phyloP scores from a whole-genome alignment of 2,329 filamentous ascomycete species.

The Torrubiellomyces zombiae region DNA sequence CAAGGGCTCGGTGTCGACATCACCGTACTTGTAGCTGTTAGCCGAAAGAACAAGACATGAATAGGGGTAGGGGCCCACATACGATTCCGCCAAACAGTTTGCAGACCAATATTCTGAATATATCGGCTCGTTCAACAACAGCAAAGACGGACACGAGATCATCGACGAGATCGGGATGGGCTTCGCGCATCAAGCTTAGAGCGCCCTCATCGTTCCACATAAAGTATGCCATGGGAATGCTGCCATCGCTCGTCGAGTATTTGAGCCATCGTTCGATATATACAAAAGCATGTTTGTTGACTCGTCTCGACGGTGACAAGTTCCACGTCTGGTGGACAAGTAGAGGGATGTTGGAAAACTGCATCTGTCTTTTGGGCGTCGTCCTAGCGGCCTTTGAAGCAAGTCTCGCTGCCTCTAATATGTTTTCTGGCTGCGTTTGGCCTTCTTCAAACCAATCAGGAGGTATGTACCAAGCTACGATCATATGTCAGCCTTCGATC shows the following conservation, averaged over 20 bases:
- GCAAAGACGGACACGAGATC: conserved; percentile 7
- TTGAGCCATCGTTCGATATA: conserved; percentile 10
- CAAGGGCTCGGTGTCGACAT: conserved; percentile 10
- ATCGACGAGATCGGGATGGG: conserved; percentile 5
- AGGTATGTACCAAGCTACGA: conserved; percentile 10
- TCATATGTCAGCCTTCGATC: conserved; percentile 1
- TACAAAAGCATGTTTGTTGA: conserved; percentile 7
- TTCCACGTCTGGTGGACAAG: conserved; percentile 10
- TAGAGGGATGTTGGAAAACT: conserved; percentile 10
- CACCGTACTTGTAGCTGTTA: conserved; percentile 8
- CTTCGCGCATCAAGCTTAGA: conserved; percentile 6
- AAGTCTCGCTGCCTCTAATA: conserved; percentile 8
- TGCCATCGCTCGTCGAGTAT: conserved; percentile 3
- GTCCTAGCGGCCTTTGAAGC: conserved; percentile 6
- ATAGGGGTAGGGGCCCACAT: conserved; percentile 3
- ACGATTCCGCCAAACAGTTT: conserved; percentile 10
- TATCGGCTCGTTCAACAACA: conserved; percentile 9
- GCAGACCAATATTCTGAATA: conserved; percentile 9
- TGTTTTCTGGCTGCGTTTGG: conserved; percentile 5
- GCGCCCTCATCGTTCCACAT: conserved; percentile 10
- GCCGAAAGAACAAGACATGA: not conserved
- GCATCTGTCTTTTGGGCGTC: conserved; percentile 5
- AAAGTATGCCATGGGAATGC: conserved; percentile 9
- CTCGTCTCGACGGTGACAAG: conserved; percentile 4
- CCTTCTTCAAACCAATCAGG: conserved; percentile 6